Evolutionary conservation across 2,329 filamentous ascomycete species (phyloP), one percentile per base, ranked within the genome.

Genomic region (Endocalyx cinctus): DNA sequence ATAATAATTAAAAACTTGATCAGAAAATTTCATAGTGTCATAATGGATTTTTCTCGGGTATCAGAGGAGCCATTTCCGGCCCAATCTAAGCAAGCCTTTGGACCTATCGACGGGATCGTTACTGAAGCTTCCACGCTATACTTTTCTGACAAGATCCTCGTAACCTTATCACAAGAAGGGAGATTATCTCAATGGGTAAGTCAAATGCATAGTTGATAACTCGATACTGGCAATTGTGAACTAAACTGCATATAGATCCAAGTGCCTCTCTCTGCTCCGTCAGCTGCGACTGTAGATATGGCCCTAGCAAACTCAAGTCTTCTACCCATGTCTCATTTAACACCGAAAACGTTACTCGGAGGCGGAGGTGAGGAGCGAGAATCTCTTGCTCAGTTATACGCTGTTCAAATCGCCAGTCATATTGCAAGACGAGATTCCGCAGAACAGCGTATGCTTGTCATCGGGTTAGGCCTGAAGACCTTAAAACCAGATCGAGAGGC

Each of bases 171-270:
- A 1, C 92, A 97, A 63, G 77, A 82, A 41, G 90, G 89, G 6
- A 77, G 82, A 38, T 65, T 97, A 29, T 84, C 86, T 14, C 92
- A 97, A 70, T 98, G 92, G 92, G 88, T 96, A 69, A 34, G 66
- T 56, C 16, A 49, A 23, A n/a, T n/a, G n/a, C n/a, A n/a, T n/a
- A n/a, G n/a, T n/a, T n/a, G n/a, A n/a, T n/a, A n/a, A n/a, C n/a
- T n/a, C n/a, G n/a, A n/a, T n/a, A 25, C n/a, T 16, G 15, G 27
- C 11, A 4, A 29, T 32, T 20, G 16, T 17, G n/a, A 16, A 12
- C 14, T 8, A 17, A 22, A 23, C 12, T 22, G 30, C 17, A 38
- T n/a, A 41, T 29, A 88, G 83, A 74, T 88, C 14, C 84, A 92
- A 66, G 84, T 94, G 1, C 84, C 86, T 0, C 72, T 94, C 15